Conservation (phyloP, 139 green algal species). For the Nannochloris sp. region DNA sequence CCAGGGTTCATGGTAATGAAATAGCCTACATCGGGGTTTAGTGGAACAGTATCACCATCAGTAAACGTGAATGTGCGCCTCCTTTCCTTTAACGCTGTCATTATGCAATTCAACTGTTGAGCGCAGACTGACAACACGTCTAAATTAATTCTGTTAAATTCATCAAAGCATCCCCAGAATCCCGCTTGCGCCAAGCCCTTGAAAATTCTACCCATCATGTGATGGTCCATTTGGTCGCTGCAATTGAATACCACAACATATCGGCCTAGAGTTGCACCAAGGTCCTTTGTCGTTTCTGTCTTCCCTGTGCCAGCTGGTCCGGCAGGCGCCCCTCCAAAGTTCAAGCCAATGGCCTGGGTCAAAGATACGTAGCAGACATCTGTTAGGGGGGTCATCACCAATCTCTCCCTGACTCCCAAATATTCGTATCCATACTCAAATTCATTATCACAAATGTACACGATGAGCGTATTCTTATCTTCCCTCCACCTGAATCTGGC, state of each 20-base stretch:
- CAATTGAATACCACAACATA: slow-evolving; percentile 99
- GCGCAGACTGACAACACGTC: slow-evolving; percentile 93
- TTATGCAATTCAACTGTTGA: slow-evolving; percentile 88
- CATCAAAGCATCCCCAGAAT: slow-evolving; percentile 95
- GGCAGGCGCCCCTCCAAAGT: slow-evolving; percentile 85
- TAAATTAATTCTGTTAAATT: slow-evolving; percentile 99
- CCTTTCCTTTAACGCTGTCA: slow-evolving; percentile 84
- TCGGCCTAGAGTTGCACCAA: slow-evolving; percentile 91
- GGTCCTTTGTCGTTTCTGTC: slow-evolving; percentile 95
- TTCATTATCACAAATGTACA: slow-evolving; percentile 94
- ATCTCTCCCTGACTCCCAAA: slow-evolving; percentile 86
- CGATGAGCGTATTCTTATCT: slow-evolving; percentile 84
- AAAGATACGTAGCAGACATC: slow-evolving; percentile 96
- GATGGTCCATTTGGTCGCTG: slow-evolving; percentile 94
- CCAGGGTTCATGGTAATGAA: slow-evolving; percentile 99
- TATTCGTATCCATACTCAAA: slow-evolving; percentile 97
- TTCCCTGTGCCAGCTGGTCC: slow-evolving; percentile 91
- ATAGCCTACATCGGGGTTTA: slow-evolving; percentile 87
- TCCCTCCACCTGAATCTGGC: slow-evolving; percentile 90
- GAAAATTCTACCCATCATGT: slow-evolving; percentile 96
- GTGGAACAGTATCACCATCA: slow-evolving; percentile 68
- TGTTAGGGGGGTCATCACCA: slow-evolving; percentile 93
- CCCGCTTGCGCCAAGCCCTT: slow-evolving; percentile 88
- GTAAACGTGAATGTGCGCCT: slow-evolving; percentile 90
- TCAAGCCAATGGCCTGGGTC: slow-evolving; percentile 90